Evolutionary conservation across 148 eudicot genomes (phyloP).

Genomic region (Diospyros kaki): DNA sequence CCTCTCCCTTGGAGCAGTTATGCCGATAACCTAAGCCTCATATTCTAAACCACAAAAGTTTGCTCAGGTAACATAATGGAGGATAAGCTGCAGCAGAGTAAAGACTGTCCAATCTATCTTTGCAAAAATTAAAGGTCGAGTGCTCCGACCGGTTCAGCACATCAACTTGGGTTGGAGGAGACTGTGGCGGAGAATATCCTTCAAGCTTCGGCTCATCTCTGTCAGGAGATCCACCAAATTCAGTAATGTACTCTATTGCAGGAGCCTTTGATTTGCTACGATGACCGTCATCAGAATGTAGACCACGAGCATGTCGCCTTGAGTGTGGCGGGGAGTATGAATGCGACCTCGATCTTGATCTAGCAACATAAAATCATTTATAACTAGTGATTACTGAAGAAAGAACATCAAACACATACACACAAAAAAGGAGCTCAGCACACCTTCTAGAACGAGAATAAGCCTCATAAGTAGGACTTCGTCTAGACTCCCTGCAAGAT

Average conservation of each 20-base stretch:
- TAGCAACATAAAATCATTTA: slow-evolving; percentile 15
- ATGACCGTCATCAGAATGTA: slow-evolving; percentile 55
- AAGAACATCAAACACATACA: neutral
- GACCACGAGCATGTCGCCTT: slow-evolving; percentile 71
- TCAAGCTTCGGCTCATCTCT: slow-evolving; percentile 66
- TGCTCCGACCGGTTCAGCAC: slow-evolving; percentile 94
- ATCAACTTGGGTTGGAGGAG: slow-evolving; percentile 74
- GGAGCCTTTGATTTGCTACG: slow-evolving; percentile 83
- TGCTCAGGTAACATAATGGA: slow-evolving; percentile 56
- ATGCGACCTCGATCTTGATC: slow-evolving; percentile 72
- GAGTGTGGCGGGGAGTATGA: slow-evolving; percentile 81
- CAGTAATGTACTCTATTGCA: slow-evolving; percentile 91
- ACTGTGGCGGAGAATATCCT: slow-evolving; percentile 85
- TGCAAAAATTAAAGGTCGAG: slow-evolving; percentile 85
- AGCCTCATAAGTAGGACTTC: slow-evolving; percentile 96
- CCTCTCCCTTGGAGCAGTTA: slow-evolving; percentile 46
- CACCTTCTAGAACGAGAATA: slow-evolving; percentile 88
- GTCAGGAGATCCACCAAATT: slow-evolving; percentile 88
- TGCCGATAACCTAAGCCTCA: slow-evolving; percentile 35
- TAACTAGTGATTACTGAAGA: neutral
- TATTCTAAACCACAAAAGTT: slow-evolving; percentile 47
- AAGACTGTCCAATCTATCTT: slow-evolving; percentile 78
- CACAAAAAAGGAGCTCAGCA: neutral
- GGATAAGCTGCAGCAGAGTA: slow-evolving; percentile 66
- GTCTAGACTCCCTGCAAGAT: slow-evolving; percentile 74